These are phyloP conservation scores for Globisporangium polare DNA, from an alignment of 352 stramenopile genomes.

Conservation along the genomic window DNA sequence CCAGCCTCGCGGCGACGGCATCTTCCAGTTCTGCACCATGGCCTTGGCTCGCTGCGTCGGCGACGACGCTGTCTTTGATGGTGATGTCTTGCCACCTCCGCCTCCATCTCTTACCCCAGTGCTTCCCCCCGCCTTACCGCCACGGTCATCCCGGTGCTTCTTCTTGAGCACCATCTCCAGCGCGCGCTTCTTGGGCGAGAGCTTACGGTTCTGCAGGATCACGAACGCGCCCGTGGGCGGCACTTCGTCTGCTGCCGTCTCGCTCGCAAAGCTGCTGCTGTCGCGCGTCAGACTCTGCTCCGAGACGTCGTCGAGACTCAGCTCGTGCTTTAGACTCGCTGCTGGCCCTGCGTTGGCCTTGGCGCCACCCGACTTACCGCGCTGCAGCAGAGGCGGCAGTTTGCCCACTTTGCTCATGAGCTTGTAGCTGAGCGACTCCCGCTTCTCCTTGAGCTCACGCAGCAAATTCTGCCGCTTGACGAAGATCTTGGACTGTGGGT, in stretches of 20 bases:
- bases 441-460: slow-evolving; percentile 64
- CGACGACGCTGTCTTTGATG: slow-evolving; percentile 4
- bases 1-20: slow-evolving; percentile 12
- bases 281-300: slow-evolving; percentile 8
- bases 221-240: slow-evolving; percentile 45
- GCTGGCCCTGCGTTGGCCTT: not conserved
- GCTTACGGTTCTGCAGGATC: slow-evolving; percentile 59
- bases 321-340: not conserved
- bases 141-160: slow-evolving; percentile 43
- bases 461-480: slow-evolving; percentile 75
- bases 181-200: slow-evolving; percentile 63
- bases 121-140: not conserved
- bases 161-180: slow-evolving; percentile 67
- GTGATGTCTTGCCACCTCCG: not conserved
- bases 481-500: slow-evolving; percentile 49
- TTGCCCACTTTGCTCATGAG: slow-evolving; percentile 58
- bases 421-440: slow-evolving; percentile 67
- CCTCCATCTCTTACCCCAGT: not conserved
- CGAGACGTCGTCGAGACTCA: slow-evolving; percentile 1
- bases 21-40: slow-evolving; percentile 23
- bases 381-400: slow-evolving; percentile 42
- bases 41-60: slow-evolving; percentile 21
- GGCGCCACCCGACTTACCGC: slow-evolving; percentile 4
- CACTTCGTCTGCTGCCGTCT: slow-evolving; percentile 17
- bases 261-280: not conserved